Base-by-base conservation (phyloP, 768 basidiomycete genomes). In the Obba rivulosa region DNA sequence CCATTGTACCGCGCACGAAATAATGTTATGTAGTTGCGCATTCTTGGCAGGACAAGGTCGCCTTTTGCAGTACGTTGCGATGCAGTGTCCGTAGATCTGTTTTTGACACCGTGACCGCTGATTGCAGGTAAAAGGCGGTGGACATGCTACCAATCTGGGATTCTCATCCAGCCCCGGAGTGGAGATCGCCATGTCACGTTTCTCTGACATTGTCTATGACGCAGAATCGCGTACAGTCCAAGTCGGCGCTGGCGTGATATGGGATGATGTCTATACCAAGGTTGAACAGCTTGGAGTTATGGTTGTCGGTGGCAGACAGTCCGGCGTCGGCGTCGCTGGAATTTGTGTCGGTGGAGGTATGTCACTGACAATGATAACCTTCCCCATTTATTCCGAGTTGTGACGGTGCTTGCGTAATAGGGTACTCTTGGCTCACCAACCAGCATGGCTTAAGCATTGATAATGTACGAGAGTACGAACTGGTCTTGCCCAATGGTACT, bases 351-450 rank as follows among this genome's bases (percentile, higher is more conserved):
- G 81, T 9, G 82, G 83, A 71, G 81, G 74, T 74, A 43, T 43
- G 63, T 46, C 35, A n/a, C 14, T 8, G 16, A 23, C 38, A 28
- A 21, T 4, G 3, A 17, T 23, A 17, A 1, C 9, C 9, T n/a
- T 20, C 31, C 3, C 4, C 2, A 34, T 49, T 37, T 13, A 17
- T 24, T 23, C 25, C 21, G 10, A 25, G 42, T 40, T 17, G 16
- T 41, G 20, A 28, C 8, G 43, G n/a, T 46, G 1, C 28, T 16
- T 38, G 37, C 24, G 21, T n/a, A n/a, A n/a, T 31, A 76, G 83
- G 83, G 3, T 85, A 81, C 55, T 83, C 83, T 11, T 85, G 76
- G 76, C 65, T 72, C 44, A 78, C 78, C 0, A 83, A 84, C 50
- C 78, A 83, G 47, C 68, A 75, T 50, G 83, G 84, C 11, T 51